Conservation (phyloP, 108 stramenopile genomes). For the Cylindrotheca fusiformis region DNA sequence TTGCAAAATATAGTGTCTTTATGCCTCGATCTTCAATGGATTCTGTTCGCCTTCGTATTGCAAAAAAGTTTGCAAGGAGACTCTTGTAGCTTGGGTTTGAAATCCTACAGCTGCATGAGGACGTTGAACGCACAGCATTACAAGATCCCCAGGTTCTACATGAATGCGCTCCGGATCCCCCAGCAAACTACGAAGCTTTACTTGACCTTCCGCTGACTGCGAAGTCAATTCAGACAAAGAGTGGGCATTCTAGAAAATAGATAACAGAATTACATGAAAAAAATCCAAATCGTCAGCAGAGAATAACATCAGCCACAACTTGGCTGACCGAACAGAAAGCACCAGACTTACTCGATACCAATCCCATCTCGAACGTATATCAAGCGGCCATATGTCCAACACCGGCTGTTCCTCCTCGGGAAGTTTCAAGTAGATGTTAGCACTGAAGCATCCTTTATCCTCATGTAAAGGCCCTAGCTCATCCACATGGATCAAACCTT, state of each 20-base stretch:
- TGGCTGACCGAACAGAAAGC: neutral
- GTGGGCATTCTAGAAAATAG: slow-evolving; percentile 70
- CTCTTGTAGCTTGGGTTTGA: slow-evolving; percentile 48
- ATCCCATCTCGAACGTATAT: slow-evolving; percentile 66
- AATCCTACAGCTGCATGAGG: slow-evolving; percentile 88
- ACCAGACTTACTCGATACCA: slow-evolving; percentile 64
- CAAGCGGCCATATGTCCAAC: slow-evolving; percentile 78
- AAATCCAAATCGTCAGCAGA: neutral
- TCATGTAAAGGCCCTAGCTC: slow-evolving; percentile 74
- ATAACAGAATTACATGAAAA: no score
- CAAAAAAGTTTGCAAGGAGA: slow-evolving; percentile 79
- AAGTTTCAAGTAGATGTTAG: slow-evolving; percentile 88
- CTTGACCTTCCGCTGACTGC: slow-evolving; percentile 73
- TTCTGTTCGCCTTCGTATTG: slow-evolving; percentile 56
- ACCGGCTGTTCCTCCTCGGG: slow-evolving; percentile 39
- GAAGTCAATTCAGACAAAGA: slow-evolving; percentile 66
- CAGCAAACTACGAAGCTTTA: slow-evolving; percentile 47
- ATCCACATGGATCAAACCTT: slow-evolving; percentile 92
- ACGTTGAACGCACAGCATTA: slow-evolving; percentile 78
- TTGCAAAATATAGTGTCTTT: no score
- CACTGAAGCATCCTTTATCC: slow-evolving; percentile 79
- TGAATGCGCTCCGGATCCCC: slow-evolving; percentile 55
- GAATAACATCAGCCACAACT: neutral
- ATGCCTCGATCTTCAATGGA: slow-evolving; percentile 62
- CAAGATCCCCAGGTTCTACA: slow-evolving; percentile 73